Evolutionary conservation across 1,139 yeast species (phyloP), one percentile per base, ranked within the genome.

Genomic region (Yamadazyma sp.): DNA sequence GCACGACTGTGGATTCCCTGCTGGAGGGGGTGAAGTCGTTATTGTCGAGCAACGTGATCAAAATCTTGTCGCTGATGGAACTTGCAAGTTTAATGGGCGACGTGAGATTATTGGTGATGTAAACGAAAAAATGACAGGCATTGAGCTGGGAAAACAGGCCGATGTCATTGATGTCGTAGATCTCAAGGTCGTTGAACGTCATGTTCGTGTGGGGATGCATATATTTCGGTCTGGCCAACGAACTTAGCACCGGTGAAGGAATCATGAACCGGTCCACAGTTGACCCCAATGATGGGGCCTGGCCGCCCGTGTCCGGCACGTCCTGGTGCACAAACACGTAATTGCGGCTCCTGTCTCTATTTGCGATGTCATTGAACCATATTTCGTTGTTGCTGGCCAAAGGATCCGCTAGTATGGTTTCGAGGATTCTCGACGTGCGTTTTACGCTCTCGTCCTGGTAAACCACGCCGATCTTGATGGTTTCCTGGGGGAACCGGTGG

Each of bases 351-450:
- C 54, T 46, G 14, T 52, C 34, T 36, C 76, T 53, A 2, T 42
- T 36, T 4, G 37, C 47, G 4, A 72, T 43, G 17, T 47, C 38
- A 6, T 53, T 38, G 26, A 62, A 65, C 76, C 76, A 70, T 7
- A 26, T 22, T 20, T 53, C 43, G 40, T 62, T 67, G 10, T 53
- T 53, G 6, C 54, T 54, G 6, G 76, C 60, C 40, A 72, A 56
- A 2, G 77, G 76, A 42, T 72, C 77, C 1, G 76, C 68, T 26
- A 72, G 50, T 3, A 71, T 44, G 0, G 61, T 45, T 37, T 70
- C 75, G 3, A 71, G 35, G 4, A 71, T 33, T 44, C 52, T 64
- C 15, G 72, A 61, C 1, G 44, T 42, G 6, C 35, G 29, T 24
- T 52, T 51, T 6, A 51, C 41, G 3, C 35, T 36, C 6, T 53